A percentile compares a stretch with the other conserved stretches of the same genome.
These are phyloP conservation scores for Aspergillus homomorphus DNA, from an alignment of 495 filamentous ascomycete genomes.

Conservation along the genomic window DNA sequence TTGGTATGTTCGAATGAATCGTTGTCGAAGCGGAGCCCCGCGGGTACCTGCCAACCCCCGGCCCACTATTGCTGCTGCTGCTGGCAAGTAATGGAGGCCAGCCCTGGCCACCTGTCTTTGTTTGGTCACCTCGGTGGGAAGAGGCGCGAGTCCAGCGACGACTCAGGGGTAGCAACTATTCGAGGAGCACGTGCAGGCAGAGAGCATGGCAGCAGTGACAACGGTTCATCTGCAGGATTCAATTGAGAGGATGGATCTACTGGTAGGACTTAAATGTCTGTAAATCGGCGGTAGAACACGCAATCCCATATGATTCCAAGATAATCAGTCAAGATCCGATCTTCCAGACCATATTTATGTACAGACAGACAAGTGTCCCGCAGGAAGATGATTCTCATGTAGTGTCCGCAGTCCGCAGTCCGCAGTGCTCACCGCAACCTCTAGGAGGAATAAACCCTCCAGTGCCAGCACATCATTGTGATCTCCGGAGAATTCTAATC, in stretches of 20 bases:
- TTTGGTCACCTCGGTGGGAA: not conserved
- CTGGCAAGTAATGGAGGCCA: too few species aligned
- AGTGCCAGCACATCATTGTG: not conserved
- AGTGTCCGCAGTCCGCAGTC: too few species aligned
- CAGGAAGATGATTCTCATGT: too few species aligned
- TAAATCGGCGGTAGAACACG: too few species aligned
- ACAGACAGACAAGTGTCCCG: not conserved
- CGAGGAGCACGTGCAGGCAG: not conserved
- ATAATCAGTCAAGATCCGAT: too few species aligned
- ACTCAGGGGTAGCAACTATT: not conserved
- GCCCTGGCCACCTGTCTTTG: not conserved
- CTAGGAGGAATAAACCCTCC: not conserved
- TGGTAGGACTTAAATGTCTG: too few species aligned
- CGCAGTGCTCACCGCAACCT: not conserved
- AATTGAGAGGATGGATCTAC: too few species aligned
- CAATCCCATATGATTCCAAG: too few species aligned
- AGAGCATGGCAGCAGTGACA: too few species aligned
- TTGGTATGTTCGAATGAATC: not conserved
- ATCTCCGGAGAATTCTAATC: not conserved
- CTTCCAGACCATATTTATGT: too few species aligned
- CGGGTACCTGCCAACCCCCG: not conserved
- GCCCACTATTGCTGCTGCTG: not conserved
- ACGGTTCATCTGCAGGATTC: not conserved
- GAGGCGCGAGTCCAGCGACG: not conserved
- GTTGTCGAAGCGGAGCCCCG: slow-evolving; percentile 1